Percentiles rank a stretch among this genome's conserved stretches.
These are phyloP conservation scores for Kwoniella botswanensis DNA, from an alignment of 768 basidiomycete species.

Conservation along the genomic window DNA sequence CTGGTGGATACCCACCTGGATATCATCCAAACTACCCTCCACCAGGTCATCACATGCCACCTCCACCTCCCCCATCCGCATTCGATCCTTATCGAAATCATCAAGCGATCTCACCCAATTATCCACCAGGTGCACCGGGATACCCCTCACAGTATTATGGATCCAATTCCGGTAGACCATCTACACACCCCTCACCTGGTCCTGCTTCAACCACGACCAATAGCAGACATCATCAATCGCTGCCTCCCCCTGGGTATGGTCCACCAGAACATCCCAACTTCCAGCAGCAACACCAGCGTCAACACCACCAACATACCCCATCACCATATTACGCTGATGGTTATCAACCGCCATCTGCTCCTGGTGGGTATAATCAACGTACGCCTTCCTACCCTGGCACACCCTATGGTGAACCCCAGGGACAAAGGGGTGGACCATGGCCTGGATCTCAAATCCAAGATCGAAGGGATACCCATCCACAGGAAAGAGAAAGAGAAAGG, in stretches of 20 bases:
- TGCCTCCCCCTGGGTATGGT: slow-evolving; percentile 21
- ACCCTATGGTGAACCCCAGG: not conserved
- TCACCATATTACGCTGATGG: not conserved
- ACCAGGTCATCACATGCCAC: slow-evolving; percentile 17
- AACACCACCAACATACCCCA: not conserved
- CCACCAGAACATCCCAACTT: slow-evolving; percentile 17
- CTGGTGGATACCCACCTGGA: slow-evolving; percentile 5
- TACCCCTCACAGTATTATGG: slow-evolving; percentile 13
- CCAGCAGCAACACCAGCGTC: not conserved
- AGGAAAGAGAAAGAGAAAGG: not conserved
- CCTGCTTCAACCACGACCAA: not conserved
- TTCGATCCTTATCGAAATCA: slow-evolving; percentile 22
- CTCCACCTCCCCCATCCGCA: slow-evolving; percentile 23
- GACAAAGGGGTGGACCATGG: slow-evolving; percentile 8
- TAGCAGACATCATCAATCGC: slow-evolving; percentile 12
- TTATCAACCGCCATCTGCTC: slow-evolving; percentile 1
- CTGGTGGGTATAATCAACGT: slow-evolving; percentile 1
- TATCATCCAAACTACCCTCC: slow-evolving; percentile 13
- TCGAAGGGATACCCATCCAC: not conserved
- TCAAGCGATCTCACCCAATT: slow-evolving; percentile 11
- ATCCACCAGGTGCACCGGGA: not conserved
- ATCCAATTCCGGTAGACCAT: slow-evolving; percentile 17
- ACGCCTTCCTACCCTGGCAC: slow-evolving; percentile 6
- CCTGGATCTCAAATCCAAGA: slow-evolving; percentile 3
- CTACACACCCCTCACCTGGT: slow-evolving; percentile 10